Evolutionary conservation across 148 eudicot species (phyloP).

Genomic region (Pouteria glomerata): DNA sequence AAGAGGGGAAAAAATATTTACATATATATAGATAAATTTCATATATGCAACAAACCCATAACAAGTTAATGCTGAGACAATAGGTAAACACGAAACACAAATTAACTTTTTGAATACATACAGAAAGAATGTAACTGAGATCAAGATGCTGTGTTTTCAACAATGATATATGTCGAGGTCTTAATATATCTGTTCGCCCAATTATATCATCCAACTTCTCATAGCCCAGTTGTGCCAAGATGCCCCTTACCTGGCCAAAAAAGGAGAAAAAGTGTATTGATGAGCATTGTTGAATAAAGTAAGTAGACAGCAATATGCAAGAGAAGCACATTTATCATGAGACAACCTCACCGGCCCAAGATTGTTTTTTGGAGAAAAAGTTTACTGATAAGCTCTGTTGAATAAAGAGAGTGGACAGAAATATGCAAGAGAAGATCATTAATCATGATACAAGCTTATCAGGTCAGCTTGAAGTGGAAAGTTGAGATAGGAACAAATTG

Average conservation of each 20-base stretch:
- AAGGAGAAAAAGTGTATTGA: neutral
- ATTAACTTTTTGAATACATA: constrained; percentile 30
- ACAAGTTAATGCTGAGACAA: neutral
- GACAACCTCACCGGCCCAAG: neutral
- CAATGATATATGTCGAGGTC: constrained; percentile 81
- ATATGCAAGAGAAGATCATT: neutral
- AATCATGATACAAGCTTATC: neutral
- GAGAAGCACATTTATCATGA: neutral
- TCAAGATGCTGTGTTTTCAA: constrained; percentile 98
- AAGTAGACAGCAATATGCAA: neutral
- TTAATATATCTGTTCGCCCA: constrained; percentile 82
- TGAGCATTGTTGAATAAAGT: neutral
- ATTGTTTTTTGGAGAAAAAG: too few relatives aligned
- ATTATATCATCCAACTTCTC: constrained; percentile 87
- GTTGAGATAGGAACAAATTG: neutral
- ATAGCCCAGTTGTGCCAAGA: constrained; percentile 92
- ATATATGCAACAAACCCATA: neutral
- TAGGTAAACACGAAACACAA: neutral
- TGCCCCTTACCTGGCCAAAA: constrained; percentile 76
- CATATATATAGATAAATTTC: neutral
- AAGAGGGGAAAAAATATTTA: neutral
- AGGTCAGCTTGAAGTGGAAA: neutral
- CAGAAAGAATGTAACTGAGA: constrained; percentile 73
- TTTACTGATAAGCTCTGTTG: too few relatives aligned
- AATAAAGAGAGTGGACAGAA: neutral